Evolutionary conservation across 2,329 filamentous ascomycete genomes (phyloP).

Genomic region (Penicillium palitans): DNA sequence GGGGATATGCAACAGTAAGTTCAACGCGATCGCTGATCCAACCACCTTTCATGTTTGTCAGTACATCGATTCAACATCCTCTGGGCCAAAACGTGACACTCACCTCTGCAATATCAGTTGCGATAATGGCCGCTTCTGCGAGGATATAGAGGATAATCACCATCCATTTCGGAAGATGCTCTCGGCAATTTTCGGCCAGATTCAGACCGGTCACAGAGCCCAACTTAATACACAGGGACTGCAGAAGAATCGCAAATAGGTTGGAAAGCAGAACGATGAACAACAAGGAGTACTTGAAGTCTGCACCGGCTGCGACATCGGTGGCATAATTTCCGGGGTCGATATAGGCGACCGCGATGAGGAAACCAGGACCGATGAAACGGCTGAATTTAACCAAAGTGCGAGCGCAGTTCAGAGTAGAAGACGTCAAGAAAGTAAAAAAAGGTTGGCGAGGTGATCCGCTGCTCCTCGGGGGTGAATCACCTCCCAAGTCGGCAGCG

Average conservation of each 20-base stretch:
- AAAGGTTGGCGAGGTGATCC: conserved; percentile 35
- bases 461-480: conserved; percentile 33
- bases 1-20: conserved; percentile 55
- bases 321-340: conserved; percentile 54
- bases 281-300: conserved; percentile 46
- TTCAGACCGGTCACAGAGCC: conserved; percentile 69
- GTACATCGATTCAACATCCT: background rate
- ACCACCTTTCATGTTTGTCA: conserved; percentile 46
- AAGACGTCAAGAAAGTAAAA: conserved; percentile 19
- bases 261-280: conserved; percentile 52
- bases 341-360: conserved; percentile 52
- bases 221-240: conserved; percentile 58
- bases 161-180: conserved; percentile 65
- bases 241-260: conserved; percentile 50
- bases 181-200: conserved; percentile 65
- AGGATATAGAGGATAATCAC: conserved; percentile 63
- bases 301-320: conserved; percentile 50
- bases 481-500: conserved; percentile 29
- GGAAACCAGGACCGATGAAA: conserved; percentile 51
- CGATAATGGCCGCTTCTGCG: conserved; percentile 67
- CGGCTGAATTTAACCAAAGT: conserved; percentile 43
- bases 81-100: conserved; percentile 11
- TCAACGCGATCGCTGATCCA: conserved; percentile 58
- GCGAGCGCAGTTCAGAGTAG: conserved; percentile 24
- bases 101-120: conserved; percentile 69